Evolutionary conservation across 169 alveolate genomes (phyloP).

Genomic region (Eimeria falciformis): DNA sequence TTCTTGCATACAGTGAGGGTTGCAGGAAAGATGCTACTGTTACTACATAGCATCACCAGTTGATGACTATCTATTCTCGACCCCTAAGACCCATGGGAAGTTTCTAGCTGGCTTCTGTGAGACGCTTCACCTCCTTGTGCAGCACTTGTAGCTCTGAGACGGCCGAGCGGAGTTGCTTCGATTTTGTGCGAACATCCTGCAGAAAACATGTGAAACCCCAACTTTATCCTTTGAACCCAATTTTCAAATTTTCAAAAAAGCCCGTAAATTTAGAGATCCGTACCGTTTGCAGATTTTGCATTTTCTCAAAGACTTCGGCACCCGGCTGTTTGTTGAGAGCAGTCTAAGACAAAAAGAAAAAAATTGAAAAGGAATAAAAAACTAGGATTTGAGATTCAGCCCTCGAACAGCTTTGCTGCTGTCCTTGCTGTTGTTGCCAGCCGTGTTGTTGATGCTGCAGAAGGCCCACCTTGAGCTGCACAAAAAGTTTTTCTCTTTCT

Average conservation of each 20-base stretch:
- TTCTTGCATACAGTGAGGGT: background rate
- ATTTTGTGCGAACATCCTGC: constrained; percentile 90
- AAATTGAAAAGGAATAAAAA: background rate
- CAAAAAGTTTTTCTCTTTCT: constrained; percentile 95
- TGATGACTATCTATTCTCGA: background rate
- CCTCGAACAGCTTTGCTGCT: background rate
- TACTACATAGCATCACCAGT: background rate
- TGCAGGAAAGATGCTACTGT: background rate
- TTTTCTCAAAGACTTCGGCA: constrained; percentile 27
- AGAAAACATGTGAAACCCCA: too few species aligned
- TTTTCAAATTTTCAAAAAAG: too few species aligned
- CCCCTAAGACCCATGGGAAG: background rate
- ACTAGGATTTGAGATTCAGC: too few species aligned
- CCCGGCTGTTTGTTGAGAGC: constrained; percentile 43
- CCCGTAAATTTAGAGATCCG: background rate
- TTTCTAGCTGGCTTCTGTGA: background rate
- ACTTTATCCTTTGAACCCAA: too few species aligned
- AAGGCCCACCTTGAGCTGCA: constrained; percentile 89
- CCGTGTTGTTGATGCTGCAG: background rate
- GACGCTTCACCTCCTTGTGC: constrained; percentile 84
- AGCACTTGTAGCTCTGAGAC: constrained; percentile 89
- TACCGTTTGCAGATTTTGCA: constrained; percentile 38
- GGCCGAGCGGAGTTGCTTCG: constrained; percentile 90
- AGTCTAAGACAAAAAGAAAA: background rate
- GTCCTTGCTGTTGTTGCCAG: background rate